Conservation (phyloP, 164 flowering plant species). For the Amborella trichopoda region DNA sequence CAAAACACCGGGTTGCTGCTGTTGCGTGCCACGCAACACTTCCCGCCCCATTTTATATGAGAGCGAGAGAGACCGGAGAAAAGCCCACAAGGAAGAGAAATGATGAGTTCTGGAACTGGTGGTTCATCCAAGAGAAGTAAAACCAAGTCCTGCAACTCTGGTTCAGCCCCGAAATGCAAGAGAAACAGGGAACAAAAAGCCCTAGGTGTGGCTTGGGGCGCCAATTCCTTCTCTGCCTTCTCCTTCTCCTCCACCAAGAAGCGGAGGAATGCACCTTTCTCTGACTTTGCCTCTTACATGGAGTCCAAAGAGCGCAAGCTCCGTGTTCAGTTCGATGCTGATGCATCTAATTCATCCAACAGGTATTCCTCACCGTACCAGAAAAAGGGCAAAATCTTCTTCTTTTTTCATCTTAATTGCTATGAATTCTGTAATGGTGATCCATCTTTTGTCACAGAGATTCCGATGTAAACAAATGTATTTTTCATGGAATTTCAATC, state of each 20-base stretch:
- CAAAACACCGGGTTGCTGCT: too few relatives aligned
- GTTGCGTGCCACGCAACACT: too few relatives aligned
- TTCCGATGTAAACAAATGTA: conserved; percentile 24
- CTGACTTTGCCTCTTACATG: conserved; percentile 86
- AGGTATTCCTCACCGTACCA: background rate
- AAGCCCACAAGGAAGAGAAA: too few relatives aligned
- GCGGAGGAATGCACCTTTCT: conserved; percentile 50
- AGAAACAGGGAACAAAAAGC: conserved; percentile 71
- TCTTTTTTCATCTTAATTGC: background rate
- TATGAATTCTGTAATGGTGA: background rate
- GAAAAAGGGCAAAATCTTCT: background rate
- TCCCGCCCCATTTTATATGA: too few relatives aligned
- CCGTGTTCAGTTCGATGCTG: conserved; percentile 64
- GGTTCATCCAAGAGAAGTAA: too few relatives aligned
- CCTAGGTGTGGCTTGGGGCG: conserved; percentile 88
- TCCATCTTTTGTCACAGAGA: conserved; percentile 7
- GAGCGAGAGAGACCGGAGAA: too few relatives aligned
- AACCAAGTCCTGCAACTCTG: too few relatives aligned
- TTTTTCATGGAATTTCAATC: conserved; percentile 75
- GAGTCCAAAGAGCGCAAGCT: conserved; percentile 73
- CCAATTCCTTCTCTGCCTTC: conserved; percentile 61
- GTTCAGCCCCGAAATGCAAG: conserved; percentile 7
- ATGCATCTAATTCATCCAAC: conserved; percentile 41
- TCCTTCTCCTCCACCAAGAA: conserved; percentile 51
- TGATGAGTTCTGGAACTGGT: too few relatives aligned